These are phyloP conservation scores for Ustilago shanxiensis DNA, from an alignment of 1,284 basidiomycete species.

Conservation along the genomic window DNA sequence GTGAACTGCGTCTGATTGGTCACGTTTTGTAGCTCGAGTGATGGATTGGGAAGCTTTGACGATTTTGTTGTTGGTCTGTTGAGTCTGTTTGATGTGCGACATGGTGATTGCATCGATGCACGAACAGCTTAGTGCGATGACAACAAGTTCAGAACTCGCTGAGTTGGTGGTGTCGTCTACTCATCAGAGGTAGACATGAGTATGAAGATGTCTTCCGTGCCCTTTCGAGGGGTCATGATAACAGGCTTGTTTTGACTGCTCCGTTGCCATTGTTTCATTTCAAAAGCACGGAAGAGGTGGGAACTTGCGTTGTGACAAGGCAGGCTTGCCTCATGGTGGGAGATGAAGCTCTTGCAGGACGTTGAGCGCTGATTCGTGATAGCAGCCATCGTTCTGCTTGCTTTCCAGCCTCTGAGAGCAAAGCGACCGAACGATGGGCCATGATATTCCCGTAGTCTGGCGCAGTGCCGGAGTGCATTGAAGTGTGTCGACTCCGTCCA, in stretches of 20 bases:
- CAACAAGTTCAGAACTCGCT: background rate
- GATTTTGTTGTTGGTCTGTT: slow-evolving; percentile 13
- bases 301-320: background rate
- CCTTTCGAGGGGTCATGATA: background rate
- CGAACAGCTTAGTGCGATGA: background rate
- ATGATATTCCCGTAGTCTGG: no score
- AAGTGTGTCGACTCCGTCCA: no score
- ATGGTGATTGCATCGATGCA: slow-evolving; percentile 8
- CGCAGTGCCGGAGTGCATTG: no score
- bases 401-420: no score
- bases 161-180: background rate
- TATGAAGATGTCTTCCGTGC: background rate
- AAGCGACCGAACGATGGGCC: no score
- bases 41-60: slow-evolving; percentile 20
- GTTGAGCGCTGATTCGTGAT: no score
- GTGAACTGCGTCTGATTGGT: background rate
- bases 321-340: no score
- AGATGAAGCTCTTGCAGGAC: no score
- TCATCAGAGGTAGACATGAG: background rate
- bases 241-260: slow-evolving; percentile 6
- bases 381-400: no score
- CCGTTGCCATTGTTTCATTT: slow-evolving; percentile 6
- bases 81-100: slow-evolving; percentile 44
- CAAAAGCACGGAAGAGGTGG: background rate
- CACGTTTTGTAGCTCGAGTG: background rate